Conservation (phyloP, 202 grass and related monocot genomes). For the Zizania palustris region DNA sequence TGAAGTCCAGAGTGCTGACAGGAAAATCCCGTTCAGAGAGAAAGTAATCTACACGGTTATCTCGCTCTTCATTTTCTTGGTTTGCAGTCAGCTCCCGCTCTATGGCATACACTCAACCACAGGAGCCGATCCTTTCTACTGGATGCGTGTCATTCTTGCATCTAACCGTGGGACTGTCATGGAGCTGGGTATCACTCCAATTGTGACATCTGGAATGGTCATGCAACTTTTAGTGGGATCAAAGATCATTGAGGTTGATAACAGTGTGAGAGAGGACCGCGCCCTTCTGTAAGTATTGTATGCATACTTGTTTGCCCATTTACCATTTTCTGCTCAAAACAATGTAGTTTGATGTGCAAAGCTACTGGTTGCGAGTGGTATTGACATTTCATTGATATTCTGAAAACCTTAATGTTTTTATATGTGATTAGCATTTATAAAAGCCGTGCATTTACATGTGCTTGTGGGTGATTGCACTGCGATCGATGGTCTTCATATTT, state of each 20-base stretch:
- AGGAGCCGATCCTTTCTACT: slow-evolving; percentile 13
- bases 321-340: not conserved
- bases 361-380: not conserved
- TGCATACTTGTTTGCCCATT: not conserved
- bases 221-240: slow-evolving; percentile 46
- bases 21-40: no score
- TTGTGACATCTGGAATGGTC: slow-evolving; percentile 47
- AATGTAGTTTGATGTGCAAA: not conserved
- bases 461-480: not conserved
- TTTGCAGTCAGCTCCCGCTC: no score
- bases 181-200: slow-evolving; percentile 42
- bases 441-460: not conserved
- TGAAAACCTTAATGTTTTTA: not conserved
- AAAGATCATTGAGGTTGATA: slow-evolving; percentile 45
- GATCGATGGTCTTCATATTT: not conserved
- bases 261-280: slow-evolving; percentile 41
- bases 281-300: slow-evolving; percentile 35
- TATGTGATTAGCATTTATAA: not conserved
- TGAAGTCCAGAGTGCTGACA: no score
- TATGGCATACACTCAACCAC: not conserved
- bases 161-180: slow-evolving; percentile 46
- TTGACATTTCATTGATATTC: not conserved
- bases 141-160: slow-evolving; percentile 47
- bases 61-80: no score
- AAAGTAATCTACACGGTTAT: no score